Evolutionary conservation across 306 rosid species (phyloP), one percentile per base, ranked within the genome.

Genomic region (Mimosa pudica): DNA sequence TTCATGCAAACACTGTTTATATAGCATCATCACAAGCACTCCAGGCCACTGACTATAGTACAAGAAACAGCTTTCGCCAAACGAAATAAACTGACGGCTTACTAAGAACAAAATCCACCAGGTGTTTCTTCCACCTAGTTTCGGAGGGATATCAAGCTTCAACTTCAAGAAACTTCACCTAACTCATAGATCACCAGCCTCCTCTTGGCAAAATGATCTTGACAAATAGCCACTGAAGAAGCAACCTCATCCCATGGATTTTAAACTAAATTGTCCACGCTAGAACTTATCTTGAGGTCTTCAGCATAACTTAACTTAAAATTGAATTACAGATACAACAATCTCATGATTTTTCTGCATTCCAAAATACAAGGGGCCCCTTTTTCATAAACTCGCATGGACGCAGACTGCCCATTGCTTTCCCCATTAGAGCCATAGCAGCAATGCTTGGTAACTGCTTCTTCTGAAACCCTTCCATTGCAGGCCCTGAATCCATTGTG

Each of bases 351-450:
- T 81, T 82, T 67, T 88, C 52, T 4, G 85, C 74, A 74, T 87
- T 89, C 99, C 99, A 91, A 78, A 89, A 90, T 8, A 89, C 71
- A 32, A 89, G 78, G 6, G 93, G 78, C 45, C 94, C 98, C 71
- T 71, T 90, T 74, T 80, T 91, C 32, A 30, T 63, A 51, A 90
- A 65, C 81, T 88, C 85, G 12, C 93, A 82, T 55, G 89, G 84
- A 76, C 57, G 84, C 82, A 86, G 71, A 81, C 84, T 84, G 54
- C 78, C 71, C 88, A 90, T 60, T 60, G 93, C 87, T 85, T 84
- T 95, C 73, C 97, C 99, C 98, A 95, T 87, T 80, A 95, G 85
- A 12, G 98, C 98, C 98, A 95, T 90, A 51, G 98, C 98, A 84
- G 88, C 99, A 74, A 93, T 47, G 85, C 98, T 95, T 58, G 99